Evolutionary conservation across 2,329 filamentous ascomycete genomes (phyloP).

Genomic region (Alternaria infectoria): DNA sequence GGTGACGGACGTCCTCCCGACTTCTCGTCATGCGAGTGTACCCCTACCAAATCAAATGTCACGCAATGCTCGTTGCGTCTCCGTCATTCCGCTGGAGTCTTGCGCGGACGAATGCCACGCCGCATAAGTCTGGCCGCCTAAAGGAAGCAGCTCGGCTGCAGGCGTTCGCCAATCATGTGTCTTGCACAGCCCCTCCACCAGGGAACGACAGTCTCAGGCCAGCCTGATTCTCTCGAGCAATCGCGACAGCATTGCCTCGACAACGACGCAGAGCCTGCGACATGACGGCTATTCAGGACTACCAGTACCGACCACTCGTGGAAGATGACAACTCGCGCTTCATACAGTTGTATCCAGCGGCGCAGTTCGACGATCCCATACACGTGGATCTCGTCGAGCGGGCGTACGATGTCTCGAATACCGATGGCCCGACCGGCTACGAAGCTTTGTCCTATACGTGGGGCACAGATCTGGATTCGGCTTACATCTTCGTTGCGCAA

Average conservation of each 20-base stretch:
- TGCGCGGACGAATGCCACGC: background rate
- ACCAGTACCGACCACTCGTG: background rate
- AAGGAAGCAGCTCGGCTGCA: background rate
- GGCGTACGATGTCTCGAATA: background rate
- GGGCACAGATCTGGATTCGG: background rate
- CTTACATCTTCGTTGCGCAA: background rate
- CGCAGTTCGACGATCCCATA: background rate
- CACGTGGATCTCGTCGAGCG: background rate
- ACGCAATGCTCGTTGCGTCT: background rate
- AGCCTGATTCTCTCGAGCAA: background rate
- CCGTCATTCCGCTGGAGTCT: background rate
- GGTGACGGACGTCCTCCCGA: background rate
- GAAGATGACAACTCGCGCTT: background rate
- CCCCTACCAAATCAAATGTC: background rate
- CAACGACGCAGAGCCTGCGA: background rate
- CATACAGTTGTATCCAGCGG: background rate
- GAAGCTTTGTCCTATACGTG: background rate
- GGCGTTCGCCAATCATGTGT: background rate
- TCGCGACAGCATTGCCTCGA: background rate
- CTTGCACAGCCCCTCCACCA: background rate
- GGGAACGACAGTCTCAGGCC: background rate
- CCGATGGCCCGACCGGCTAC: background rate
- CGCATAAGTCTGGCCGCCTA: background rate
- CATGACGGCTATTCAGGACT: background rate
- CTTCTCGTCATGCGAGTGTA: background rate